These are phyloP conservation scores for Phyllosticta citriasiana DNA, from an alignment of 2,329 filamentous ascomycete genomes.

Conservation along the genomic window DNA sequence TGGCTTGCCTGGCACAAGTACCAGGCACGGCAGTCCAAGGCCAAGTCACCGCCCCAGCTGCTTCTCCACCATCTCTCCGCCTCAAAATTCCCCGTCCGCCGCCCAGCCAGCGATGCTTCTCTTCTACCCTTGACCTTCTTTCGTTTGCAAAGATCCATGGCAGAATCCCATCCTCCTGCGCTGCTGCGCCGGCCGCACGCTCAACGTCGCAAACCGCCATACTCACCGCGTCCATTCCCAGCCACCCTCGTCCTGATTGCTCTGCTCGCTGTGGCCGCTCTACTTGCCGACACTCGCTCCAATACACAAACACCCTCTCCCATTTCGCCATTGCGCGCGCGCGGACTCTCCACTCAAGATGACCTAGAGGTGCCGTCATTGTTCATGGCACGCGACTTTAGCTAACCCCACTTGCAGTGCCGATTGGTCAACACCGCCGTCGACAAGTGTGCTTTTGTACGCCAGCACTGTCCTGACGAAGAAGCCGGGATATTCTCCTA, in stretches of 20 bases:
- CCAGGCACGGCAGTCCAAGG: not conserved
- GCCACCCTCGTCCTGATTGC: conserved; percentile 32
- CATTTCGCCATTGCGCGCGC: not conserved
- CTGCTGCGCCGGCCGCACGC: conserved; percentile 8
- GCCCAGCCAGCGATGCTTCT: not conserved
- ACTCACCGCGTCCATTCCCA: conserved; percentile 38
- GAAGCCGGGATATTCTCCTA: conserved; percentile 86
- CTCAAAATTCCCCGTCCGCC: not conserved
- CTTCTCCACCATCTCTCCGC: not conserved
- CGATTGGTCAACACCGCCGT: conserved; percentile 63
- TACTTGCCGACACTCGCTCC: conserved; percentile 10
- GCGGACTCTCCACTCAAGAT: conserved; percentile 12
- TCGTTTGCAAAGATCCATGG: not conserved
- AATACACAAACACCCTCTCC: not conserved
- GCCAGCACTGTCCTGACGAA: conserved; percentile 72
- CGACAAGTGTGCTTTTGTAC: conserved; percentile 83
- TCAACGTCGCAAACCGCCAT: conserved; percentile 17
- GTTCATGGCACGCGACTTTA: not conserved
- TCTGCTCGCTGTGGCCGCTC: conserved; percentile 23
- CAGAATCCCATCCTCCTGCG: conserved; percentile 3
- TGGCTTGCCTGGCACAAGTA: not conserved
- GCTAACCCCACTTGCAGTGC: conserved; percentile 38
- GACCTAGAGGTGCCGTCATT: conserved; percentile 27
- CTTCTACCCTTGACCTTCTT: not conserved
- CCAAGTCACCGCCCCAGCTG: not conserved